Evolutionary conservation across 2,329 filamentous ascomycete species (phyloP).

Genomic region (Stachybotrys echinatus): DNA sequence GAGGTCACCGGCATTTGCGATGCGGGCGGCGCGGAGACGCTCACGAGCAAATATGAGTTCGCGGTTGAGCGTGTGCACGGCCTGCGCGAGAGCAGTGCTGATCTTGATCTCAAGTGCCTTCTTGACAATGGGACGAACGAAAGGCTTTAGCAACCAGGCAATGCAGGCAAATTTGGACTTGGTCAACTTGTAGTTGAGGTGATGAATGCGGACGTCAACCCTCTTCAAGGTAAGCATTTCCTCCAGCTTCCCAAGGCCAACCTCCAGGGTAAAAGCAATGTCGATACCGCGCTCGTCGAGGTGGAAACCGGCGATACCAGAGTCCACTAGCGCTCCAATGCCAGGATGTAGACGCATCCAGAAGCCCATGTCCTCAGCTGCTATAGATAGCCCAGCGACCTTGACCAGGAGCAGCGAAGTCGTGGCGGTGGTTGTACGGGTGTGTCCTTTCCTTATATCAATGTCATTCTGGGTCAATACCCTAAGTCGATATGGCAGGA

Average conservation of each 20-base stretch:
- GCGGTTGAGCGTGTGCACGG: conserved; percentile 69
- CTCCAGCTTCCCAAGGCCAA: conserved; percentile 72
- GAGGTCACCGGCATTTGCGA: conserved; percentile 72
- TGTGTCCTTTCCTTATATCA: conserved; percentile 71
- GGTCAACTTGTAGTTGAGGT: conserved; percentile 72
- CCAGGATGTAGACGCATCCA: conserved; percentile 78
- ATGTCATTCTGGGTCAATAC: conserved; percentile 82
- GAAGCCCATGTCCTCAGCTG: conserved; percentile 84
- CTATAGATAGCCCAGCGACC: conserved; percentile 75
- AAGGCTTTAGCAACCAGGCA: conserved; percentile 77
- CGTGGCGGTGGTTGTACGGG: conserved; percentile 55
- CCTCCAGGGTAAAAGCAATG: conserved; percentile 76
- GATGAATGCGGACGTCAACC: conserved; percentile 79
- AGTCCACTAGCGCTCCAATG: conserved; percentile 68
- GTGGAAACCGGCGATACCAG: conserved; percentile 79
- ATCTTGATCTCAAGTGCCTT: conserved; percentile 76
- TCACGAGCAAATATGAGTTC: conserved; percentile 86
- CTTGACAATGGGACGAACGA: conserved; percentile 75
- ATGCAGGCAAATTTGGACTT: conserved; percentile 73
- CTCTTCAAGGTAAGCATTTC: conserved; percentile 72
- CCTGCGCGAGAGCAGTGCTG: conserved; percentile 63
- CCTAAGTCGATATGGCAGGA: conserved; percentile 78
- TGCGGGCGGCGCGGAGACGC: conserved; percentile 76
- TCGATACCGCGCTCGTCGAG: conserved; percentile 86
- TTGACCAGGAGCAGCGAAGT: conserved; percentile 73